Conservation (phyloP, 495 filamentous ascomycete genomes). For the Xylaria scruposa region DNA sequence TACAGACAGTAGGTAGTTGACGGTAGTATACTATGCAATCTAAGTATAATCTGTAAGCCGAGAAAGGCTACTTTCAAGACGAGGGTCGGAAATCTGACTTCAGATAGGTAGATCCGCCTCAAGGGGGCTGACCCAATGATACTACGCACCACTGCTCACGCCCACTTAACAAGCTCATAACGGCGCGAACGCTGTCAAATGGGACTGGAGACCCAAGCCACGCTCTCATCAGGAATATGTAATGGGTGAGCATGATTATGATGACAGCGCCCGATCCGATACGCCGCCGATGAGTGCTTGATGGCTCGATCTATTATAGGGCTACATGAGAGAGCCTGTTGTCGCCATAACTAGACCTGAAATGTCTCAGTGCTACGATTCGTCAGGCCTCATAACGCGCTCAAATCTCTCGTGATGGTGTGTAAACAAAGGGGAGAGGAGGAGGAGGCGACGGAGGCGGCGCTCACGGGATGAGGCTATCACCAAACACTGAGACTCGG, state of each 20-base stretch:
- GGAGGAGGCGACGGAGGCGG: not conserved
- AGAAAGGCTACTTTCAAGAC: not conserved
- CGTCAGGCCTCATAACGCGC: not conserved
- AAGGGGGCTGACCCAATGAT: constrained; percentile 9
- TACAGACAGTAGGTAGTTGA: not conserved
- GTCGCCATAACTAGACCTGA: not conserved
- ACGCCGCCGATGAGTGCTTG: not conserved
- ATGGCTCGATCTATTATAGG: constrained; percentile 16
- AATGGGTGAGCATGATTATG: not conserved
- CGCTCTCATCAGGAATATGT: constrained; percentile 14
- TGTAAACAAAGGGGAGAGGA: not conserved
- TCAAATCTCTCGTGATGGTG: constrained; percentile 3
- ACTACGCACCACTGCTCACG: not conserved
- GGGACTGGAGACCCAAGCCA: not conserved
- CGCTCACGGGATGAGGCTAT: constrained; percentile 21
- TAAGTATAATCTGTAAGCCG: not conserved
- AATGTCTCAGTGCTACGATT: not conserved
- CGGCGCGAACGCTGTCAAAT: constrained; percentile 21
- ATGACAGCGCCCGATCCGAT: constrained; percentile 17
- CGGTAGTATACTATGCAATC: not conserved
- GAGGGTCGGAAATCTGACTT: constrained; percentile 6
- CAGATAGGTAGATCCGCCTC: constrained; percentile 11
- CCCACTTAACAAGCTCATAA: constrained; percentile 26
- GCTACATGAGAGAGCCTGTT: constrained; percentile 1
- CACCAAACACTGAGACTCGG: constrained; percentile 8